Base-by-base conservation (phyloP, 257 asterid genomes). In the Cinchona pubescens region DNA sequence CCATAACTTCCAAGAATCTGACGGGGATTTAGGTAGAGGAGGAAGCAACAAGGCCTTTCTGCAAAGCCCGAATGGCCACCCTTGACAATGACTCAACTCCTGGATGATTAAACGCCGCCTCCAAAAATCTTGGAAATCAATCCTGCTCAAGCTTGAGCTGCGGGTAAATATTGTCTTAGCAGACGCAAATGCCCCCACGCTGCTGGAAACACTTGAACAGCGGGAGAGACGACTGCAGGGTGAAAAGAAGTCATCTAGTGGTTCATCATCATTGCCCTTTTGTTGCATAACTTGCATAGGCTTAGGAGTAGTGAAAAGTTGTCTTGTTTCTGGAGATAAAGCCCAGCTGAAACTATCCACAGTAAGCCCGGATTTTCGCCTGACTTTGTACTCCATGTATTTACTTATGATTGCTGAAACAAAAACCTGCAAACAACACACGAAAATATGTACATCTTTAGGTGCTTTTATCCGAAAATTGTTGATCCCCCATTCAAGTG, bases 1-100 rank as follows among this genome's bases (percentile, higher is more conserved):
- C 97, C 98, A 91, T 19, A 85, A 79, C 98, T n/a, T n/a, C n/a
- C 98, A 93, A 56, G 95, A 88, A 82, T 93, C 97, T 0, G 90
- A 78, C 14, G 96, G 98, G 2, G 96, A 88, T 73, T 88, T 93
- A 1, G 96, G 97, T 68, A 88, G 83, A 30, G 98, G 98, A 55
- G 98, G 98, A 75, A 88, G 90, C 80, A 92, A 63, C 78, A 91
- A 56, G 10, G 87, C 79, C 82, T 82, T 87, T 81, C 90, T 83
- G 84, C 87, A 83, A 55, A 92, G 90, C 16, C 97, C 98, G 78
- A 93, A 89, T 1, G 98, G 97, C 98, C 97, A 91, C 64, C 98
- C 97, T 75, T 91, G 79, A 73, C 87, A 87, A 37, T 84, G 87
- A 30, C 83, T 42, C 16, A 89, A 70, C 81, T 88, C 92, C 65